phyloP scores from a whole-genome alignment of 345 rosid genomes.

The Firmiana major region DNA sequence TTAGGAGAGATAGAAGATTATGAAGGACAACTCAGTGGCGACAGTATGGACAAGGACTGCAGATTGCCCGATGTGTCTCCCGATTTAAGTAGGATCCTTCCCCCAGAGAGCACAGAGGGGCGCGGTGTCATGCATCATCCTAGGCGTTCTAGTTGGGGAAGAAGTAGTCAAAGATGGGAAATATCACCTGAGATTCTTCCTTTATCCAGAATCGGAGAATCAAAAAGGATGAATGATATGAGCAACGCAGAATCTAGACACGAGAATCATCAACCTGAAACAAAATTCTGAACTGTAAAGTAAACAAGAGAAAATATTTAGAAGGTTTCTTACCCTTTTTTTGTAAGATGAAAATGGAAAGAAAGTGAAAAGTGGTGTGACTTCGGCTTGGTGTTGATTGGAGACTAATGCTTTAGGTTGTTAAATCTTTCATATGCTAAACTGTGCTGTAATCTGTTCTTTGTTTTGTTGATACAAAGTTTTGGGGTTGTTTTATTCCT shows the following conservation, averaged over 20 bases:
- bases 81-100: conserved; percentile 64
- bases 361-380: neutral
- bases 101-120: conserved; percentile 60
- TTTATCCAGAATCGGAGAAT: conserved; percentile 33
- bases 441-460: neutral
- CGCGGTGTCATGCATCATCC: conserved; percentile 44
- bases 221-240: conserved; percentile 22
- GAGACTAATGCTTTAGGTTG: conserved; percentile 1
- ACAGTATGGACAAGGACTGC: conserved; percentile 32
- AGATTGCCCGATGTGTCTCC: conserved; percentile 35
- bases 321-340: neutral
- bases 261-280: conserved; percentile 16
- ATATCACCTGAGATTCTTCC: conserved; percentile 46
- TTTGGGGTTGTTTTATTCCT: neutral
- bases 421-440: neutral
- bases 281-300: conserved; percentile 16
- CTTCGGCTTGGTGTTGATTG: conserved; percentile 12
- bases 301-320: neutral
- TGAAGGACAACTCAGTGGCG: conserved; percentile 32
- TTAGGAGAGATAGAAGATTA: conserved; percentile 20
- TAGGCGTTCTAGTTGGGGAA: conserved; percentile 58
- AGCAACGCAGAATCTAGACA: conserved; percentile 18
- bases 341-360: neutral
- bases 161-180: conserved; percentile 74
- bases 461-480: neutral